phyloP scores from a whole-genome alignment of 208 protist genomes.

The Leishmania martiniquensis region DNA sequence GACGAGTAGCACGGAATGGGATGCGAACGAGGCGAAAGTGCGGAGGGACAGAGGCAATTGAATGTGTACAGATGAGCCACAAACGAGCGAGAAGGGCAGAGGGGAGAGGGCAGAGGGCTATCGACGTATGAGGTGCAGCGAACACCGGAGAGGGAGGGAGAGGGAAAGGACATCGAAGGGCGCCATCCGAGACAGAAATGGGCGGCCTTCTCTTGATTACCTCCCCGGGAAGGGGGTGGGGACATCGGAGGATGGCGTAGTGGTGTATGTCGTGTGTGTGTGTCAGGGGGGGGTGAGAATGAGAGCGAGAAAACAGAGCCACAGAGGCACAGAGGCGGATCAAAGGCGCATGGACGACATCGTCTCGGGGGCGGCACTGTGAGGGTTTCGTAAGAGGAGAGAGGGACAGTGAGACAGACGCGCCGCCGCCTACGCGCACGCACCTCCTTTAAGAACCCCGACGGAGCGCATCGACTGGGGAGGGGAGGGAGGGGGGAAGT shows the following conservation, averaged over 20 bases:
- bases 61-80: neutral
- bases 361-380: too few species aligned
- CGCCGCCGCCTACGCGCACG: too few species aligned
- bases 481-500: too few species aligned
- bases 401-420: too few species aligned
- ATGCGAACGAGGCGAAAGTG: neutral
- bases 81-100: neutral
- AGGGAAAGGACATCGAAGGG: neutral
- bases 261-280: too few species aligned
- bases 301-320: neutral
- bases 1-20: neutral
- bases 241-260: too few species aligned
- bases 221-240: too few species aligned
- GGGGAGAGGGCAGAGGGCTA: neutral
- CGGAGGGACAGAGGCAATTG: neutral
- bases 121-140: neutral
- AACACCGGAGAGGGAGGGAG: neutral
- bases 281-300: too few species aligned
- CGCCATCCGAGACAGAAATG: too few species aligned
- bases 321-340: neutral
- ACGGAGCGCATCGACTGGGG: neutral
- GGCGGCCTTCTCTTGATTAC: too few species aligned
- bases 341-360: too few species aligned
- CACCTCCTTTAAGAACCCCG: neutral
- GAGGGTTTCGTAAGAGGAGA: too few species aligned